Conservation (phyloP, 306 rosid species). For the Erythrophleum fordii region DNA sequence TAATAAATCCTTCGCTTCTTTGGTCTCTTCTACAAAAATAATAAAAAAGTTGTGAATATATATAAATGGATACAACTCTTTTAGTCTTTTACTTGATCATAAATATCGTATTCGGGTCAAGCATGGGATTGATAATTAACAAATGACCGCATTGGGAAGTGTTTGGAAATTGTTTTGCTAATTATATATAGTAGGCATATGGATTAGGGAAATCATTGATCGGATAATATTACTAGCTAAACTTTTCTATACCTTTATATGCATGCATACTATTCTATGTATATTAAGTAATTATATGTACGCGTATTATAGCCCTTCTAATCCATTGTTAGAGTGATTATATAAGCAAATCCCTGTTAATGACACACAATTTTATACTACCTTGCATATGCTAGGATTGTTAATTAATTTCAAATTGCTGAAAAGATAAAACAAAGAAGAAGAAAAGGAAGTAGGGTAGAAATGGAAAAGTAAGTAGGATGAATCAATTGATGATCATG, state of each 20-base stretch:
- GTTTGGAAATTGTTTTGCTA: not conserved
- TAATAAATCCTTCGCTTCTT: constrained; percentile 6
- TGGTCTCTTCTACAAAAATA: constrained; percentile 24
- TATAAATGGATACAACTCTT: not conserved
- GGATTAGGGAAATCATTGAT: too few relatives aligned
- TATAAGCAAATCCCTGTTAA: too few relatives aligned
- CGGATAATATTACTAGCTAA: too few relatives aligned
- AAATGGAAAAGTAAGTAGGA: constrained; percentile 35
- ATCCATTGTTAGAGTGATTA: too few relatives aligned
- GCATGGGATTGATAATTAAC: not conserved
- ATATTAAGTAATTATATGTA: too few relatives aligned
- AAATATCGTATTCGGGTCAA: not conserved
- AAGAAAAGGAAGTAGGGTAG: not conserved
- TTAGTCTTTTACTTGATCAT: not conserved
- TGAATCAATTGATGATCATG: constrained; percentile 18
- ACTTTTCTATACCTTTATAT: too few relatives aligned
- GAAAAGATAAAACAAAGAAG: not conserved
- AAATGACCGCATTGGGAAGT: not conserved
- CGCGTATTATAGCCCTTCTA: too few relatives aligned
- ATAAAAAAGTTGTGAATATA: not conserved
- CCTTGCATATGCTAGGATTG: too few relatives aligned
- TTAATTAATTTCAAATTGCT: too few relatives aligned
- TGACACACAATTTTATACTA: too few relatives aligned
- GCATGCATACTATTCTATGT: too few relatives aligned
- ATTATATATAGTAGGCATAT: not conserved